Percentiles rank a stretch among this genome's conserved stretches.
Evolutionary conservation across 1,284 basidiomycete genomes (phyloP).

Genomic region (Fomitopsis schrenkii): DNA sequence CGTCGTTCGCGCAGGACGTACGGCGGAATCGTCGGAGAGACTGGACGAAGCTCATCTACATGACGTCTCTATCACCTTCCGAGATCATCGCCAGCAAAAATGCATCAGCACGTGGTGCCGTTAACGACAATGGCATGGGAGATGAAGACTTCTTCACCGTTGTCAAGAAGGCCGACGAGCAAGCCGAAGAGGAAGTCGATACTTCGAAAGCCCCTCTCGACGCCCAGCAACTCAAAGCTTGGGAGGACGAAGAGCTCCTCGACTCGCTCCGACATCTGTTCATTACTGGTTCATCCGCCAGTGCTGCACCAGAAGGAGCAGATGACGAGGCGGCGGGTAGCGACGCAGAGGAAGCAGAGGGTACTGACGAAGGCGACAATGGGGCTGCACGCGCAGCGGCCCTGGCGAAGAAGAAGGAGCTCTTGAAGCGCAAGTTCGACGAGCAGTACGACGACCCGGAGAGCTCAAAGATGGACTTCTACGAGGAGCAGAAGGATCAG

Average conservation of each 20-base stretch:
- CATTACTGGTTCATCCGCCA: slow-evolving; percentile 73
- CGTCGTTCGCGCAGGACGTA: slow-evolving; percentile 40
- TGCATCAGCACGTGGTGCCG: slow-evolving; percentile 27
- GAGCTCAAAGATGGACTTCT: slow-evolving; percentile 77
- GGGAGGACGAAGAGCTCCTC: slow-evolving; percentile 83
- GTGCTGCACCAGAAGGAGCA: slow-evolving; percentile 19
- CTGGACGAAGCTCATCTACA: slow-evolving; percentile 88
- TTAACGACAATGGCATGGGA: slow-evolving; percentile 29
- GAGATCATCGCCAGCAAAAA: slow-evolving; percentile 56
- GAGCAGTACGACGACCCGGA: slow-evolving; percentile 95
- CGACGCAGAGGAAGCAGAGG: slow-evolving; percentile 39
- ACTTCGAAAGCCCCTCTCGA: slow-evolving; percentile 60
- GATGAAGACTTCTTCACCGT: slow-evolving; percentile 80
- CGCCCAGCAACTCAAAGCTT: slow-evolving; percentile 56
- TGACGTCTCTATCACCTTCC: slow-evolving; percentile 63
- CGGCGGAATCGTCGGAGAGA: slow-evolving; percentile 53
- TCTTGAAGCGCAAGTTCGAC: slow-evolving; percentile 93
- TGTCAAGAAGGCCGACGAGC: slow-evolving; percentile 35
- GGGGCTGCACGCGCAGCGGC: slow-evolving; percentile 47
- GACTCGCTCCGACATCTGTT: slow-evolving; percentile 88
- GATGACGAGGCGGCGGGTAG: slow-evolving; percentile 43
- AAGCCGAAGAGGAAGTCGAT: slow-evolving; percentile 59
- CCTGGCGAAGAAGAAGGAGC: slow-evolving; percentile 86
- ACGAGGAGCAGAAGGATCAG: slow-evolving; percentile 89
- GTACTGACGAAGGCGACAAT: slow-evolving; percentile 32